Evolutionary conservation across 345 rosid genomes (phyloP), one percentile per base, ranked within the genome.

Genomic region (Conringia planisiliqua): DNA sequence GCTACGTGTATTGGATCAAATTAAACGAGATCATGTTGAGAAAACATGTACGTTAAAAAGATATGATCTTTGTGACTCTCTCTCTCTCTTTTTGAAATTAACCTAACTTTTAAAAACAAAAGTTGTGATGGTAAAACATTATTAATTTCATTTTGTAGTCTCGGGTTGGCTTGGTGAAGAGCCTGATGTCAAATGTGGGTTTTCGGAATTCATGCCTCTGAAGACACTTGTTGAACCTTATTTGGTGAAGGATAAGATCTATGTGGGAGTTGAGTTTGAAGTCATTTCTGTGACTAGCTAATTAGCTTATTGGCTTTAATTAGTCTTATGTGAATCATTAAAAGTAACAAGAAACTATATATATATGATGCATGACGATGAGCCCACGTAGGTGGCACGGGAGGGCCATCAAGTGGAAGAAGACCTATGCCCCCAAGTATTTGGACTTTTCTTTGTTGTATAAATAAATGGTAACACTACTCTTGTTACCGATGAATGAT

Each of bases 261-360:
- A 27, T 26, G 68, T 72, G 13, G 76, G 76, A 61, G 69, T 72
- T 72, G 76, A 72, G 2, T 61, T 72, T 39, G 51, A 62, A 36
- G 22, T 62, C 46, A 52, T 72, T 39, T 72, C 70, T 40, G 1
- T 12, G n/a, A 36, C 42, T 30, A 30, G 6, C 33, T 30, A 30
- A 30, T 30, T 30, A 30, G 33, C 33, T 30, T 30, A 30, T 30
- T 30, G 33, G 33, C 33, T 30, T 30, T 14, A 43, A 43, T 33
- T 7, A 33, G 2, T 33, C 36, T 6, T 7, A 7, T 1, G 36
- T 33, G 48, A 43, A 14, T 22, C 24, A 22, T n/a, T 43, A 4
- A n/a, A n/a, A n/a, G 52, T 47, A 47, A 47, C 52, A 47, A 47
- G 33, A 30, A 30, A 30, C 33, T 30, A 30, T 30, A 30, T 30